Base-by-base conservation (phyloP, 495 filamentous ascomycete genomes). In the Annulohypoxylon moriforme region DNA sequence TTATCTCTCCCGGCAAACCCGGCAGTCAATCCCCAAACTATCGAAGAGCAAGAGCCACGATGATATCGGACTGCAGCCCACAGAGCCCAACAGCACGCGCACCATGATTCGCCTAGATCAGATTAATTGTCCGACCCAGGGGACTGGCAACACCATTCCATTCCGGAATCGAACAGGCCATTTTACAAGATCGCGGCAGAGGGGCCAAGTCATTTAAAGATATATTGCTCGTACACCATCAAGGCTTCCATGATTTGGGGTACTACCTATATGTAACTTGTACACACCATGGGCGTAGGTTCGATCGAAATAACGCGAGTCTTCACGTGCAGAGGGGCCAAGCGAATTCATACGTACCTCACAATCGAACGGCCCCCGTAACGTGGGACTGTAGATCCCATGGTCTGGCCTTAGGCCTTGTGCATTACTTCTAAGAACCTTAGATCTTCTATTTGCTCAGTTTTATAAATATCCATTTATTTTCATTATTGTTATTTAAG, bases 211-310 rank as follows among this genome's bases (percentile, higher is more conserved):
- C 71, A 73, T 68, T 73, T 61, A 62, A 66, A 61, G 38, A 73
- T 67, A 69, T 73, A 66, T 73, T 73, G 47, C 38, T 60, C 42
- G 59, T 73, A 61, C 70, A 57, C 60, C 64, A 68, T 49, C 34
- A 64, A 64, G 59, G 18, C 57, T 55, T 60, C 64, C 60, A 40
- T 10, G 13, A 14, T 61, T 65, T 66, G 44, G 60, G 11, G 44
- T 64, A 33, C 33, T 53, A 65, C 50, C 4, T 27, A 52, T 53
- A 60, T 9, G n/a, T 29, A 20, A 20, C 16, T 34, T 13, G 22
- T 27, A 49, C 13, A 20, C 47, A 22, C 14, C 13, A 8, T 36
- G 9, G 6, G 13, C 8, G 44, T 52, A n/a, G n/a, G 18, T 27
- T 60, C 63, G 53, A 60, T 70, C 53, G 53, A 60, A 70, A 70